These are phyloP conservation scores for Wallacemonas sp. DNA, from an alignment of 208 protist species.

Conservation along the genomic window DNA sequence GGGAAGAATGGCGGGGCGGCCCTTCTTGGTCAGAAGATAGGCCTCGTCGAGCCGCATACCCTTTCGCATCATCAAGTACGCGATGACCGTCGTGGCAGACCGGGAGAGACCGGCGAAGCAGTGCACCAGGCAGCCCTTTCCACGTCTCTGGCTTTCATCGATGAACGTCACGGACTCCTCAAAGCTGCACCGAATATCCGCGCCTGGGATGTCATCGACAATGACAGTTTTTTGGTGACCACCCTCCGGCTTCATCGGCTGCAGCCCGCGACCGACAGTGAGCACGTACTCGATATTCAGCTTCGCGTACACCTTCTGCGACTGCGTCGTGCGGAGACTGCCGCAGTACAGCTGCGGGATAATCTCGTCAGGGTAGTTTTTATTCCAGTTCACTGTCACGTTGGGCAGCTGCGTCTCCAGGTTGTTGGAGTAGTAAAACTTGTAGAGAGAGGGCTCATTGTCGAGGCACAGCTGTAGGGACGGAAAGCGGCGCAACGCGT, in stretches of 20 bases:
- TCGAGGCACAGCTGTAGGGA: slow-evolving; percentile 75
- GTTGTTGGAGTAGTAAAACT: slow-evolving; percentile 52
- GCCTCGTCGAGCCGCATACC: slow-evolving; percentile 89
- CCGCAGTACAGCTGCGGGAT: slow-evolving; percentile 82
- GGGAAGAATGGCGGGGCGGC: slow-evolving; percentile 75
- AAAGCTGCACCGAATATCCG: slow-evolving; percentile 78
- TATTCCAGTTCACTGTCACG: slow-evolving; percentile 88
- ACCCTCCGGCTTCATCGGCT: slow-evolving; percentile 63
- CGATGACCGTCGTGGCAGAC: slow-evolving; percentile 86
- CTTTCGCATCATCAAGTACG: slow-evolving; percentile 84
- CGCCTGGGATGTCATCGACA: slow-evolving; percentile 87
- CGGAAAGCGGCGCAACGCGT: slow-evolving; percentile 46
- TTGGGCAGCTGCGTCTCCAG: slow-evolving; percentile 50
- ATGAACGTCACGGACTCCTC: slow-evolving; percentile 77
- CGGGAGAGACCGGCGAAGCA: slow-evolving; percentile 92
- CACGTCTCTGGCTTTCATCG: slow-evolving; percentile 56
- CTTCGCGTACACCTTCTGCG: slow-evolving; percentile 83
- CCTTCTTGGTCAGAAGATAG: slow-evolving; percentile 70
- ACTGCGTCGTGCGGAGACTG: slow-evolving; percentile 82
- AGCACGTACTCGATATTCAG: slow-evolving; percentile 80
- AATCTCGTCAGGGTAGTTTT: slow-evolving; percentile 90
- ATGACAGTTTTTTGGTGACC: slow-evolving; percentile 69
- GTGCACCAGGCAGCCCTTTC: slow-evolving; percentile 79
- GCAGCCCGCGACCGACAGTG: slow-evolving; percentile 77
- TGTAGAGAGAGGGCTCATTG: slow-evolving; percentile 84